A percentile compares a stretch with the other conserved stretches of the same genome.
Conservation (phyloP, 352 stramenopile genomes). For the Pythium chondricola region DNA sequence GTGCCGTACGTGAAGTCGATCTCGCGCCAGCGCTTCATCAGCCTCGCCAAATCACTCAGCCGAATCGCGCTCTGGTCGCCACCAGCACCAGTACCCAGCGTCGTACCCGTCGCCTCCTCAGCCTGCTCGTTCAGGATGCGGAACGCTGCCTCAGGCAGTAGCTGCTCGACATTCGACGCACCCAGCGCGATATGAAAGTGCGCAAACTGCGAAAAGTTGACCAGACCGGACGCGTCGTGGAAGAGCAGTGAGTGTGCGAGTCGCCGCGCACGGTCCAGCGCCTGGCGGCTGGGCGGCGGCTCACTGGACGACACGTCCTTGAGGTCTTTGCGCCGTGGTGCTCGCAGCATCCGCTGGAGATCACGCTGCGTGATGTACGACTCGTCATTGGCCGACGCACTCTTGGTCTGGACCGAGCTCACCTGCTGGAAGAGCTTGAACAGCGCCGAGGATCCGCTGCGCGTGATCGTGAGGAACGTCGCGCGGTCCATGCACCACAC, state of each 20-base stretch:
- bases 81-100: background rate
- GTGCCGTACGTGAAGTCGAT: constrained; percentile 3
- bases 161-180: constrained; percentile 59
- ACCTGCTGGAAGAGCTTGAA: constrained; percentile 72
- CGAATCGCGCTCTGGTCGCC: constrained; percentile 35
- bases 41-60: constrained; percentile 35
- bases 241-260: constrained; percentile 67
- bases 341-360: constrained; percentile 48
- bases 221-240: constrained; percentile 59
- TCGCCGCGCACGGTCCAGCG: constrained; percentile 49
- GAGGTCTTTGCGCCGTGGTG: constrained; percentile 12
- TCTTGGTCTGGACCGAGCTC: constrained; percentile 24
- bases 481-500: constrained; percentile 92
- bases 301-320: background rate
- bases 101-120: constrained; percentile 1
- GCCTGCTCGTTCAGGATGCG: constrained; percentile 57
- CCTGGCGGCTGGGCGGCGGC: constrained; percentile 4
- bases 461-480: constrained; percentile 79
- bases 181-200: constrained; percentile 83
- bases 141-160: constrained; percentile 72
- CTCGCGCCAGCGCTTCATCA: constrained; percentile 34
- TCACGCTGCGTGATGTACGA: constrained; percentile 55
- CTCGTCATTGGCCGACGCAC: constrained; percentile 23
- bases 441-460: constrained; percentile 69
- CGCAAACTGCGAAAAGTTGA: constrained; percentile 87